Percentiles rank a stretch among this genome's conserved stretches.
Evolutionary conservation across 306 rosid species (phyloP).

Genomic region (Rosa persica): DNA sequence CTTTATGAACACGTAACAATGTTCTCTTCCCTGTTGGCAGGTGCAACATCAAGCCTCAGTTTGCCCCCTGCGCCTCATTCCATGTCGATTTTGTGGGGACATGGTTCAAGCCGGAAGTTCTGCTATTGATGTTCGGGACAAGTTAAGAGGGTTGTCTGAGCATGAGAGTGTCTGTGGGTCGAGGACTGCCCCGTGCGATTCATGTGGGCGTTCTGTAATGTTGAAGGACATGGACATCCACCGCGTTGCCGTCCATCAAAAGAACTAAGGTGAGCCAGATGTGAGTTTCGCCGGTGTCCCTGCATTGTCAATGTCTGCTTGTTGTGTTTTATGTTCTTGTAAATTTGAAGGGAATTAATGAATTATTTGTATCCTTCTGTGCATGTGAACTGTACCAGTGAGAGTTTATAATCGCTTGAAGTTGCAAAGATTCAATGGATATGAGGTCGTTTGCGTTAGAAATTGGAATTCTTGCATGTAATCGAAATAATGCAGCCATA

Average conservation of each 20-base stretch:
- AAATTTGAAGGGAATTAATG: not conserved
- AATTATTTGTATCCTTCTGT: not conserved
- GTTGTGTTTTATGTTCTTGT: conserved; percentile 2
- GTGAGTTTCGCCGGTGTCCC: not conserved
- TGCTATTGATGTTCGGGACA: conserved; percentile 72
- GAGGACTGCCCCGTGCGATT: conserved; percentile 90
- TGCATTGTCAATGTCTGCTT: not conserved
- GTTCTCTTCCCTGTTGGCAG: conserved; percentile 40
- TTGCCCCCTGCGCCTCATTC: conserved; percentile 75
- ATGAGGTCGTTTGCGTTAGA: not conserved
- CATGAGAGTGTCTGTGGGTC: conserved; percentile 98
- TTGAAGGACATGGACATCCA: conserved; percentile 98
- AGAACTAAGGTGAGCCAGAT: conserved; percentile 37
- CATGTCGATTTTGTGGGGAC: conserved; percentile 92
- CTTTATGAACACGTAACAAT: not conserved
- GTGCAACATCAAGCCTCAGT: conserved; percentile 73
- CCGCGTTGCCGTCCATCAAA: conserved; percentile 90
- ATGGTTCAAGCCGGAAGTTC: conserved; percentile 96
- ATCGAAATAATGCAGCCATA: no score
- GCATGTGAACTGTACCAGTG: not conserved
- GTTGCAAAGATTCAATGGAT: not conserved
- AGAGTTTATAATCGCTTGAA: not conserved
- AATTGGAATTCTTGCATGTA: not conserved
- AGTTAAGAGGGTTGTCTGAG: conserved; percentile 78
- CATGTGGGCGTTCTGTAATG: conserved; percentile 97